Base-by-base conservation (phyloP, 2,329 filamentous ascomycete genomes). In the Trichoderma aggressivum region DNA sequence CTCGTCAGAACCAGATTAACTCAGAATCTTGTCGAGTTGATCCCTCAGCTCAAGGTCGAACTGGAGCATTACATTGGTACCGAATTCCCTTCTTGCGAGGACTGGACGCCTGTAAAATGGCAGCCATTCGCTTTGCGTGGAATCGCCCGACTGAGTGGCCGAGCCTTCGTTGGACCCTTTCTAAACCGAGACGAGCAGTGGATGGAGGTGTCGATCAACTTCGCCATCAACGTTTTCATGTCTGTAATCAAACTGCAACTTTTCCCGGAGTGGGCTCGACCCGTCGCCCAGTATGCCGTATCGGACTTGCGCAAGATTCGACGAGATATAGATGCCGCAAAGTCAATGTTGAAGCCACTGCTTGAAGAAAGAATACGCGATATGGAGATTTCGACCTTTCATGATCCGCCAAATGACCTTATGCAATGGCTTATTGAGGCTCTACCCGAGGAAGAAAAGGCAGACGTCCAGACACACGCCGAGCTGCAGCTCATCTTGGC, bases 101-200 rank as follows among this genome's bases (percentile, higher is more conserved):
- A 88, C 72, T 89, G 87, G 87, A 87, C 84, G 1, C 76, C 85
- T 0, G 83, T 88, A 64, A 84, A 83, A 74, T 82, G 88, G 74
- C 85, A 87, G 47, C 83, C 84, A 0, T 85, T 88, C 70, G 80
- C 86, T 56, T 80, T 89, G 2, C 81, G 85, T 26, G 81, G 85
- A 5, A 80, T 90, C 12, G 84, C 87, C 7, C 84, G 86, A 2
- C 75, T 89, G 26, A 87, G 86, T 30, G 86, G 87, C 1, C 81
- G 84, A 24, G 82, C 85, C 5, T 88, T 89, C 73, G 83, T 88
- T 7, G 87, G 87, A 1, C 75, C 82, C 3, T 78, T 81, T 16
- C 79, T 88, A 70, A 86, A 84, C 74, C 85, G 86, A 21, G 79
- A 84, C 53, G 83, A 87, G 73, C 80, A 83, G 71, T 89, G 87